Evolutionary conservation across 1,284 basidiomycete species (phyloP), one percentile per base, ranked within the genome.

Genomic region (Trichosporon ovoides): DNA sequence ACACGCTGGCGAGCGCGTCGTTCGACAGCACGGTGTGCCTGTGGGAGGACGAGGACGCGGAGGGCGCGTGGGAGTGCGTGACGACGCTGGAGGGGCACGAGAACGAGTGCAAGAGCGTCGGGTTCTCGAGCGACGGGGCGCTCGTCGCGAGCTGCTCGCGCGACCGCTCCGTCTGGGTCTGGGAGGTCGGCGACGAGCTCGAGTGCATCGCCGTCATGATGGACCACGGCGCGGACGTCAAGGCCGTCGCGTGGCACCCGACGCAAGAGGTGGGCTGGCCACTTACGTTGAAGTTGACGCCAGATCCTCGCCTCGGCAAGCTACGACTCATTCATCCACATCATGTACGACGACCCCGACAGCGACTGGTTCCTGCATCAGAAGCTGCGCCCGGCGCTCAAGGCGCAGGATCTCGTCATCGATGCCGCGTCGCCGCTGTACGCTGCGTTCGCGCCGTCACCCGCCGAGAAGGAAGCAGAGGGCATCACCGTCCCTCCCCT

Each of bases 121-220:
- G 86, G 3, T 98, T 91, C 77, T 94, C 89, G 18, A 67, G 71
- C 31, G 81, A 81, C 22, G 96, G 94, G 0, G 87, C 83, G 6
- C 77, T 97, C 24, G 80, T 99, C 16, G 95, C 95, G 7, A 93
- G 87, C 67, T 97, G 94, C 72, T 89, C 89, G 67, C 82, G 96
- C 59, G 96, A 98, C 79, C 97, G 98, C 78, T 91, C 89, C 14
- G 94, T 98, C 0, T 98, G 96, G 96, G 84, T 98, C 51, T 99
- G 96, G 95, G 96, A 98, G 82, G 89, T 91, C 88, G 72, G 96
- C 66, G 81, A 85, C n/a, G 93, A 96, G 67, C 97, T 96, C 65
- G 95, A 98, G 70, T 96, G 92, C 68, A 84, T 97, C 76, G 87
- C 86, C 22, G 96, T 99, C 37, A 80, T 97, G 69, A 98, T 98